Conservation (phyloP, 2,329 filamentous ascomycete genomes). For the Chrysosporium keratinophilum region DNA sequence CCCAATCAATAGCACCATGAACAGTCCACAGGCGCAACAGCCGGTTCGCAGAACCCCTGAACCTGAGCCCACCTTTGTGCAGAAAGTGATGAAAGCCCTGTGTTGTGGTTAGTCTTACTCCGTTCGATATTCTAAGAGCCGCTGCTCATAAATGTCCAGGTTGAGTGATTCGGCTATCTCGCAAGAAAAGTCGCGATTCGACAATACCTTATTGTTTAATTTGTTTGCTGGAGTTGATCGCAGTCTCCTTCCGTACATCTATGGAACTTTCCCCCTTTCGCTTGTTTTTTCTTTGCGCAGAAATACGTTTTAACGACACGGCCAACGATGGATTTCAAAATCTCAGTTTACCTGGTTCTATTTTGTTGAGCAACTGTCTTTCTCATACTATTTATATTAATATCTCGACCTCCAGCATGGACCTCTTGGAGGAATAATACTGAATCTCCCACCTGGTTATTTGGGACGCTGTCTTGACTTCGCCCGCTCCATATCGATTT, state of each 20-base stretch:
- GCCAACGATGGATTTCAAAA: slow-evolving; percentile 14
- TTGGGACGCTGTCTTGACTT: neutral
- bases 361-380: neutral
- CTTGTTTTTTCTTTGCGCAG: slow-evolving; percentile 13
- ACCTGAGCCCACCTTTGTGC: slow-evolving; percentile 67
- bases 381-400: slow-evolving; percentile 10
- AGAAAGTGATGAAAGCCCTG: slow-evolving; percentile 84
- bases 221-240: slow-evolving; percentile 6
- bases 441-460: neutral
- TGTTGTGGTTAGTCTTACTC: slow-evolving; percentile 61
- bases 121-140: neutral
- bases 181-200: neutral
- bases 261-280: slow-evolving; percentile 7
- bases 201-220: neutral
- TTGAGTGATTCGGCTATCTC: neutral
- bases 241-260: slow-evolving; percentile 8
- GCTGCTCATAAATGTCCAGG: neutral
- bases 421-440: slow-evolving; percentile 8
- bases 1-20: slow-evolving; percentile 48
- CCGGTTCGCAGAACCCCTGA: slow-evolving; percentile 43
- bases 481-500: neutral
- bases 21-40: slow-evolving; percentile 47
- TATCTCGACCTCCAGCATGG: slow-evolving; percentile 6
- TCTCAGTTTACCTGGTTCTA: slow-evolving; percentile 3
- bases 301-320: slow-evolving; percentile 16